Evolutionary conservation across 2,329 filamentous ascomycete genomes (phyloP).

Genomic region (Penicillium italicum): DNA sequence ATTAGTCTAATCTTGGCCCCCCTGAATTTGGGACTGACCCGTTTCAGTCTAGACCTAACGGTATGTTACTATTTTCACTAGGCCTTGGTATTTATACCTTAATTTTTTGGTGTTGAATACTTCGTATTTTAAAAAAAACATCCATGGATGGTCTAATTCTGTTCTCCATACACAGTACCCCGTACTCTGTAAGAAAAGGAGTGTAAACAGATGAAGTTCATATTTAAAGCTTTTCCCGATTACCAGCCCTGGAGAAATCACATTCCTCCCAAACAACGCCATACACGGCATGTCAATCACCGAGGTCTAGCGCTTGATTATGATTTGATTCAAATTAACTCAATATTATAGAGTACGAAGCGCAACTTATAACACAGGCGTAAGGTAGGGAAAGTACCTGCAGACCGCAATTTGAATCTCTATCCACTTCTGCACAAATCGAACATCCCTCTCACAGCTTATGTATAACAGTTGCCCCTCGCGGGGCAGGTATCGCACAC

Average conservation of each 20-base stretch:
- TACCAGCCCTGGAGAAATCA: too few relatives aligned
- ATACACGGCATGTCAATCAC: not conserved
- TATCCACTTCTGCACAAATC: not conserved
- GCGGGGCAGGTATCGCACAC: not conserved
- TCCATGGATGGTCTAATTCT: too few relatives aligned
- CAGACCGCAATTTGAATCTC: not conserved
- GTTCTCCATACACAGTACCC: too few relatives aligned
- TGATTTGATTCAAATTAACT: slow-evolving; percentile 1
- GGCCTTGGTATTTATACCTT: slow-evolving; percentile 1
- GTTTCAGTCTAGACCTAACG: slow-evolving; percentile 24
- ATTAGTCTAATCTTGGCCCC: slow-evolving; percentile 12
- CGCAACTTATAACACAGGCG: too few relatives aligned
- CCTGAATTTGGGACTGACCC: slow-evolving; percentile 16
- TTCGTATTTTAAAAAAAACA: too few relatives aligned
- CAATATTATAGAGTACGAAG: too few relatives aligned
- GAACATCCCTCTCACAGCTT: not conserved
- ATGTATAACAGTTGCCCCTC: slow-evolving; percentile 1
- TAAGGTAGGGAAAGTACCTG: not conserved
- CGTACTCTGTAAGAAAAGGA: too few relatives aligned
- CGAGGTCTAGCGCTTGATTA: not conserved
- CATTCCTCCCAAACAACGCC: too few relatives aligned
- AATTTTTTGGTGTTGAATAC: not conserved
- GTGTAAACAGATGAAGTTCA: too few relatives aligned
- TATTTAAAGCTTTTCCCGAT: too few relatives aligned
- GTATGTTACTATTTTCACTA: slow-evolving; percentile 9